Conservation (phyloP, 1,284 basidiomycete genomes). For the Sporisorium iseilematis-ciliati region DNA sequence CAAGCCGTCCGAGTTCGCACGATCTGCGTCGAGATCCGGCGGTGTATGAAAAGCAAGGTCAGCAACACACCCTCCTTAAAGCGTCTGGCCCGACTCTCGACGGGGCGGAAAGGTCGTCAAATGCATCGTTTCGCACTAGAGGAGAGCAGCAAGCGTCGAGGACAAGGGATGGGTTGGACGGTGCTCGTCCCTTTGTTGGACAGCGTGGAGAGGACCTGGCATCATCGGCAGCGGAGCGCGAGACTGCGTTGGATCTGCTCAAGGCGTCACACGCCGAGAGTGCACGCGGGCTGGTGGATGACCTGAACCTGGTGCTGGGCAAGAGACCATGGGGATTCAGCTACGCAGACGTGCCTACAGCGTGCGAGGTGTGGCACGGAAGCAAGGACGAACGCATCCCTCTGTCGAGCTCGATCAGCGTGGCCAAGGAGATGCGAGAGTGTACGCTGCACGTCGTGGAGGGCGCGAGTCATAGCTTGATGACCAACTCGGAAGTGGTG, state of each 20-base stretch:
- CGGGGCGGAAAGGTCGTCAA: neutral
- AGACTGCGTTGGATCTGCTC: constrained; percentile 78
- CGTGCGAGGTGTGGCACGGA: constrained; percentile 92
- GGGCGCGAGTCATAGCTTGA: constrained; percentile 89
- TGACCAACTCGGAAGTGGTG: constrained; percentile 76
- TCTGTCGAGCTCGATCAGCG: constrained; percentile 84
- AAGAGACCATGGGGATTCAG: constrained; percentile 78
- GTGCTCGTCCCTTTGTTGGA: constrained; percentile 3
- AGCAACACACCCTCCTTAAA: neutral
- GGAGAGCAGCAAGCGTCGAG: neutral
- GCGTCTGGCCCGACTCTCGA: neutral
- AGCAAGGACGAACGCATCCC: constrained; percentile 92
- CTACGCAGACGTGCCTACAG: constrained; percentile 78
- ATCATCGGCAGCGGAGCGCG: constrained; percentile 28
- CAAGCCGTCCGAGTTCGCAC: neutral
- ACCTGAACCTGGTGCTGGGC: constrained; percentile 89
- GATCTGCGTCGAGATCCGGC: constrained; percentile 3
- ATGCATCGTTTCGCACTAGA: neutral
- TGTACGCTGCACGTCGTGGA: constrained; percentile 85
- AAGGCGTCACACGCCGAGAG: constrained; percentile 95
- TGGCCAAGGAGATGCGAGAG: constrained; percentile 85
- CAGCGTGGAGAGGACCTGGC: neutral
- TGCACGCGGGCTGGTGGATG: constrained; percentile 87
- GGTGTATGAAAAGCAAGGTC: constrained; percentile 4
- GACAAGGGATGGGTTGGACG: constrained; percentile 10